These are phyloP conservation scores for Podaxis mareebaensis DNA, from an alignment of 768 basidiomycete genomes.

Conservation along the genomic window DNA sequence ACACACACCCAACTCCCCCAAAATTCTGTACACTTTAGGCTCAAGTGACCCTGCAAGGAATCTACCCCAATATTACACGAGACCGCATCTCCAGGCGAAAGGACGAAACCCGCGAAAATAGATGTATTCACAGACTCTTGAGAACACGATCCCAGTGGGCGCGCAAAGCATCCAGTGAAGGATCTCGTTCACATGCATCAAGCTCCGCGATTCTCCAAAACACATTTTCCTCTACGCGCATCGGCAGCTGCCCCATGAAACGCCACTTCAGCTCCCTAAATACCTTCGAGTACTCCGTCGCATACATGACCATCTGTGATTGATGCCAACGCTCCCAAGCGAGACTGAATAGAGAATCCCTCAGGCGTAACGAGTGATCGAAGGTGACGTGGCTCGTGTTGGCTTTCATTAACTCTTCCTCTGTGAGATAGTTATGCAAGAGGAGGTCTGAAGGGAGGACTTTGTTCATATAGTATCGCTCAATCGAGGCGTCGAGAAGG, in stretches of 20 bases:
- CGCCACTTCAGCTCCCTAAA: conserved; percentile 26
- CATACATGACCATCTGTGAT: conserved; percentile 23
- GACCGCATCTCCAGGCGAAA: no score
- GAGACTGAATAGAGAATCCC: conserved; percentile 18
- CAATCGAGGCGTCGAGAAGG: conserved; percentile 21
- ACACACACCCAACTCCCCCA: no score
- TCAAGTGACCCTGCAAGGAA: no score
- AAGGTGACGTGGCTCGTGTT: conserved; percentile 12
- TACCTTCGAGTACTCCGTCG: conserved; percentile 18
- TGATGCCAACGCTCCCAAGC: conserved; percentile 34
- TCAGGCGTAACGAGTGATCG: conserved; percentile 14
- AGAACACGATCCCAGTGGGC: background rate
- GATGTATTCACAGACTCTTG: background rate
- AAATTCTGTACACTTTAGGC: no score
- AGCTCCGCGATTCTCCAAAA: background rate
- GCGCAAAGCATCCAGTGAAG: background rate
- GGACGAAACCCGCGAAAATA: background rate
- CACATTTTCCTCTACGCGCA: conserved; percentile 5
- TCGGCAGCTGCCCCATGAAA: conserved; percentile 26
- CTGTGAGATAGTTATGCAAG: conserved; percentile 19
- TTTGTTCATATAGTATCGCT: conserved; percentile 27
- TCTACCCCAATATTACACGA: no score
- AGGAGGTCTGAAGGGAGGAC: conserved; percentile 23
- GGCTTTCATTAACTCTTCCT: conserved; percentile 18
- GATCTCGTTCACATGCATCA: background rate